Base-by-base conservation (phyloP, 805 yeast species). In the Yarrowia sp. region DNA sequence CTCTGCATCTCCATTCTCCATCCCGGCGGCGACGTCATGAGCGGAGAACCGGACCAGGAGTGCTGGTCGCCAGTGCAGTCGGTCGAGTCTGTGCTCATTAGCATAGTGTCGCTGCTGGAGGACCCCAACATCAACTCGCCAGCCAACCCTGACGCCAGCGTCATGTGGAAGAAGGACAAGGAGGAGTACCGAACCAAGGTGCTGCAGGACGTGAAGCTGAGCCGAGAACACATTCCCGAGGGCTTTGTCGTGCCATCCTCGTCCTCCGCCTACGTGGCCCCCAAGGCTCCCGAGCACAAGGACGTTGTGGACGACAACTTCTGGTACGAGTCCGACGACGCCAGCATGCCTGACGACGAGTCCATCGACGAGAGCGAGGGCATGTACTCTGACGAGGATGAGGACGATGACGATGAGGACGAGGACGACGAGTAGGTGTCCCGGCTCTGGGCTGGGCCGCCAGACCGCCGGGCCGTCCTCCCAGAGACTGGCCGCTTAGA, bases 71-170 rank as follows among this genome's bases (percentile, higher is more conserved):
- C 79, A 7, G 78, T 76, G 2, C 97, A 92, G 78, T 88, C 95
- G 24, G 98, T 91, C 10, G 98, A 93, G 77, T 81, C 89, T 33
- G 97, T 93, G 10, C 82, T 93, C 71, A 88, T 93, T 64, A 89
- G 96, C 35, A 92, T 93, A 68, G 89, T 93, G 19, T 91, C 97
- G 9, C 81, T 93, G 62, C 82, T 93, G 71, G 96, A 92, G 72
- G 98, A 93, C 75, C 98, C 98, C 63, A 93, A 93, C 77, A 87
- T 90, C 66, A 84, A 85, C 67, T 90, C 97, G 0, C 98, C 98
- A 7, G 98, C 98, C 6, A 93, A 93, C 75, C 92, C 93, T 59
- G 98, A 93, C 75, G 98, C 98, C 17, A 89, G 96, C 19, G 91
- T 92, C 48, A 90, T 89, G 70, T 92, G 90, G 83, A 82, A 96